These are phyloP conservation scores for Ammopiptanthus mongolicus DNA, from an alignment of 306 rosid genomes.

Conservation along the genomic window DNA sequence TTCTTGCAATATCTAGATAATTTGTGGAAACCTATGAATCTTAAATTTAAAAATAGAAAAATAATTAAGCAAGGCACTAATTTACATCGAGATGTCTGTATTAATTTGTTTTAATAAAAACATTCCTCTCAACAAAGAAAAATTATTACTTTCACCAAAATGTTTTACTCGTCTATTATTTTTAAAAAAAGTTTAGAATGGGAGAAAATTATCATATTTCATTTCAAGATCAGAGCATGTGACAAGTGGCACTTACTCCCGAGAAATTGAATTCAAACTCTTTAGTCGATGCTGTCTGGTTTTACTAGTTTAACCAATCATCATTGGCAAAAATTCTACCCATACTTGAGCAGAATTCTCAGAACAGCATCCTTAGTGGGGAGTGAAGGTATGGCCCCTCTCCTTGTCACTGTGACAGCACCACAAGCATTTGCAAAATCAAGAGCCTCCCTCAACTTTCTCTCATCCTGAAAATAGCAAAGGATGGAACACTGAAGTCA, in stretches of 20 bases:
- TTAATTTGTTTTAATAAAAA: too few species aligned
- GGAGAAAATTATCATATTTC: not conserved
- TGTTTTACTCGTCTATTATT: too few species aligned
- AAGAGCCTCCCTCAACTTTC: conserved; percentile 19
- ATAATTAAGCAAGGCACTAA: too few species aligned
- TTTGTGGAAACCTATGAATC: too few species aligned
- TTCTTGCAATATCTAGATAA: too few species aligned
- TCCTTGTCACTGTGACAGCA: conserved; percentile 22
- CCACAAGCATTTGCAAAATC: conserved; percentile 41
- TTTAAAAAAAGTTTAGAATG: too few species aligned
- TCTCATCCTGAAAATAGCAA: conserved; percentile 32
- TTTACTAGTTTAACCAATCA: not conserved
- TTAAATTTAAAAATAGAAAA: too few species aligned
- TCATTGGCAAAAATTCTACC: not conserved
- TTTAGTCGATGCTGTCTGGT: not conserved
- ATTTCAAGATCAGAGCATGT: not conserved
- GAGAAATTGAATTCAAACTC: not conserved
- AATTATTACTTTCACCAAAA: too few species aligned
- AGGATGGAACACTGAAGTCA: not conserved
- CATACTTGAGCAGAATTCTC: not conserved
- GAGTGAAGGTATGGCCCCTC: conserved; percentile 34
- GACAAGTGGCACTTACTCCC: not conserved
- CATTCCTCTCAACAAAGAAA: too few species aligned
- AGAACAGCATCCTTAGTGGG: conserved; percentile 24
- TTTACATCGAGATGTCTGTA: too few species aligned